phyloP scores from a whole-genome alignment of 495 filamentous ascomycete species.

The Tuber indicum region DNA sequence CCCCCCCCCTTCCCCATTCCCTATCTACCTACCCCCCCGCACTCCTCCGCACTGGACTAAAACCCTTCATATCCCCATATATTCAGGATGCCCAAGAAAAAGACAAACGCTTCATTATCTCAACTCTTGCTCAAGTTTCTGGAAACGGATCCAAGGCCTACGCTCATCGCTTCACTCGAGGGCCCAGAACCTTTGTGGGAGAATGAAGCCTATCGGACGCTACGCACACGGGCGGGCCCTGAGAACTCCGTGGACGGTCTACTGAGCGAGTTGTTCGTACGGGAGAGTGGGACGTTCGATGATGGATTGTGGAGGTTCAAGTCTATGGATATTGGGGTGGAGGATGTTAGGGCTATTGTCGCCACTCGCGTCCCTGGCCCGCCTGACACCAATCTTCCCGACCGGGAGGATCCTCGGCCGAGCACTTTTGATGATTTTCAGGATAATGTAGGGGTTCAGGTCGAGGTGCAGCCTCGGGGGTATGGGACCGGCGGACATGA shows the following conservation, averaged over 20 bases:
- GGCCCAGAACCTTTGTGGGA: not conserved
- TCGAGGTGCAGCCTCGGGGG: not conserved
- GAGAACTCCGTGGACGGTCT: not conserved
- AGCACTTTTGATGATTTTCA: not conserved
- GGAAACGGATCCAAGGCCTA: not conserved
- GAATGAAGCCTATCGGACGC: not conserved
- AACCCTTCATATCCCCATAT: not conserved
- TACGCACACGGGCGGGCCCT: not conserved
- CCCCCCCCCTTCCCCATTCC: not conserved
- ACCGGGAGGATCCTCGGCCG: not conserved
- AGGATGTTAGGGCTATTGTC: not conserved
- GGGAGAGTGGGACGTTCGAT: not conserved
- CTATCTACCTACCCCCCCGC: not conserved
- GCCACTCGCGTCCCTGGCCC: not conserved
- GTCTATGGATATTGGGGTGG: not conserved
- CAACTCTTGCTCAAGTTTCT: not conserved
- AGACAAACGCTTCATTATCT: not conserved
- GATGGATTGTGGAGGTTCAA: not conserved
- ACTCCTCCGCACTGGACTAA: slow-evolving; percentile 1
- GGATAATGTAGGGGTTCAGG: not conserved
- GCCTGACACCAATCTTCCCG: not conserved
- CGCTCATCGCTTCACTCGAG: not conserved
- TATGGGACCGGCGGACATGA: not conserved
- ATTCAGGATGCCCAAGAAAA: slow-evolving; percentile 3
- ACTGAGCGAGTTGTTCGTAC: not conserved